Percentiles rank a stretch among this genome's conserved stretches.
Conservation (phyloP, 169 alveolate genomes). For the Plasmodium coatneyi region DNA sequence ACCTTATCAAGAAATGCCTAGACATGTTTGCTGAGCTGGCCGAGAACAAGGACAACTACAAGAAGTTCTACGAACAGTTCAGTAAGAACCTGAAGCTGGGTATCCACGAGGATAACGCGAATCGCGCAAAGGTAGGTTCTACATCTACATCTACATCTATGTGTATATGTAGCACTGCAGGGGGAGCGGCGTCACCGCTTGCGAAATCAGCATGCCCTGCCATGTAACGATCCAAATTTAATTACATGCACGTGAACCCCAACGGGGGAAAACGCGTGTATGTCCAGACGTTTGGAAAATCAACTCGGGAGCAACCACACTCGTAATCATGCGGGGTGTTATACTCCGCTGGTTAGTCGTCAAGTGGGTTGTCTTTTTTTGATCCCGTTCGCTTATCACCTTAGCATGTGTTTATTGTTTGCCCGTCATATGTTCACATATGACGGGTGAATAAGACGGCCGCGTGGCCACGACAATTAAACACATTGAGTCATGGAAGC, state of each 20-base stretch:
- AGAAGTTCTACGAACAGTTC: slow-evolving; percentile 99
- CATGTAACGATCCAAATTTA: slow-evolving; percentile 28
- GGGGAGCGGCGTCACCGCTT: not conserved
- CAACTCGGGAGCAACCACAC: not conserved
- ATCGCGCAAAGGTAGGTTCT: slow-evolving; percentile 93
- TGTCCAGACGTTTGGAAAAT: slow-evolving; percentile 72
- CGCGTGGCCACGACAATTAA: slow-evolving; percentile 50
- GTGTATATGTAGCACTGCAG: not conserved
- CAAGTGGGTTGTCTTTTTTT: not conserved
- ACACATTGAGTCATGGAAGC: slow-evolving; percentile 75
- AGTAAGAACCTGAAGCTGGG: slow-evolving; percentile 99
- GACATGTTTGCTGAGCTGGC: slow-evolving; percentile 97
- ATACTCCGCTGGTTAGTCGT: slow-evolving; percentile 12
- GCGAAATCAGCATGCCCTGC: not conserved
- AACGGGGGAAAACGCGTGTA: not conserved
- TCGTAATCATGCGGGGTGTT: slow-evolving; percentile 37
- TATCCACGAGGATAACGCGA: slow-evolving; percentile 98
- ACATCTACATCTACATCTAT: too few species aligned
- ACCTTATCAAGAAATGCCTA: slow-evolving; percentile 98
- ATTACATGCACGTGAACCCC: slow-evolving; percentile 26
- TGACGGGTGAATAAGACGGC: slow-evolving; percentile 48
- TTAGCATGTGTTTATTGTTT: slow-evolving; percentile 74
- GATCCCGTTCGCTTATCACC: slow-evolving; percentile 62
- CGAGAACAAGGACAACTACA: slow-evolving; percentile 99
- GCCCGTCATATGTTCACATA: not conserved